Conservation (phyloP, 1,284 basidiomycete species). For the Leccinum glutinopallens region DNA sequence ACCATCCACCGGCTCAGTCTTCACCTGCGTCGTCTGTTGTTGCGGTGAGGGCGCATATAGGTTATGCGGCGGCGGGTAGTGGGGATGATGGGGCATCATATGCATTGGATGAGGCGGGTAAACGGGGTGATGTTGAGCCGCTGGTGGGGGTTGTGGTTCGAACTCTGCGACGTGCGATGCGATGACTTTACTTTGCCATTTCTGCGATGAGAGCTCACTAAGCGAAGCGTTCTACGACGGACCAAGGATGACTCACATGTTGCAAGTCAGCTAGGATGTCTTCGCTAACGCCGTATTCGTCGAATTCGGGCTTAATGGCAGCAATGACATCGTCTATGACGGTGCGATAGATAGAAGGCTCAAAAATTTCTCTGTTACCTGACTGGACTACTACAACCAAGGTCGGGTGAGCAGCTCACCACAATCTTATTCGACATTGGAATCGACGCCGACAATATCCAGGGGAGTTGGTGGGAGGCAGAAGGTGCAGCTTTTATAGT, state of each 20-base stretch:
- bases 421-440: constrained; percentile 88
- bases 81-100: constrained; percentile 49
- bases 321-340: constrained; percentile 97
- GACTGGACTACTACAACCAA: constrained; percentile 56
- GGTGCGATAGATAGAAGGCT: constrained; percentile 89
- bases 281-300: constrained; percentile 94
- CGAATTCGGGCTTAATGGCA: constrained; percentile 91
- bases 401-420: constrained; percentile 77
- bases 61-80: constrained; percentile 47
- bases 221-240: constrained; percentile 9
- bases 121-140: constrained; percentile 48
- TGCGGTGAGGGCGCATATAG: constrained; percentile 46
- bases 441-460: constrained; percentile 35
- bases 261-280: constrained; percentile 89
- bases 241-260: constrained; percentile 59
- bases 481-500: constrained; percentile 51
- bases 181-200: constrained; percentile 94
- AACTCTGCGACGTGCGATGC: constrained; percentile 95
- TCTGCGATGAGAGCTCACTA: constrained; percentile 48
- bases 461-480: constrained; percentile 39
- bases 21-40: constrained; percentile 48
- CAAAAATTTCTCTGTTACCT: constrained; percentile 61
- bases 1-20: constrained; percentile 66
- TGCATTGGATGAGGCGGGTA: constrained; percentile 56
- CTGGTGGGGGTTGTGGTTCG: constrained; percentile 55